Base-by-base conservation (phyloP, 345 rosid genomes). In the Moricandia arvensis region DNA sequence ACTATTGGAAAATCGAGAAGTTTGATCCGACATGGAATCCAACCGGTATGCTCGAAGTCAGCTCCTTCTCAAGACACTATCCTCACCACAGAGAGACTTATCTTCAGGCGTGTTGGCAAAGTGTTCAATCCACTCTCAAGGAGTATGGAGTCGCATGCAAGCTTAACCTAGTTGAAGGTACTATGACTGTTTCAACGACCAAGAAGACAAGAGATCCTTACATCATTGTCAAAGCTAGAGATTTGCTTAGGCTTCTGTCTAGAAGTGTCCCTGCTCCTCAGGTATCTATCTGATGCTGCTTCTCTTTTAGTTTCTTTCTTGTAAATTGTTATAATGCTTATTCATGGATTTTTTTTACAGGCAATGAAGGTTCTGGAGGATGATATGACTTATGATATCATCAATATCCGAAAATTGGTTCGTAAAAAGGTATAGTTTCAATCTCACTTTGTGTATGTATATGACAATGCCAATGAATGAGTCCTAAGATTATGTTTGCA, bases 1-100 rank as follows among this genome's bases (percentile, higher is more conserved):
- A 89, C 63, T 96, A 18, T 35, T 95, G 97, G 99, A 85, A 71
- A 70, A 51, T 90, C 13, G 97, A 89, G 17, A 92, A 88, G 71
- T 95, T 95, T 45, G 99, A 90, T 37, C 86, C 91, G 31, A 77
- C 93, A 9, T 90, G 97, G 96, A 95, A 95, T 63, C 89, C 89
- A 11, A 77, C 79, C 2, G 97, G 99, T 58, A 76, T 92, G 91
- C 86, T 92, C n/a, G 97, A 89, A 78, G 84, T 78, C 68, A 91
- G 93, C 84, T 76, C 91, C n/a, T 91, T 94, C 82, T 87, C 96
- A 63, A 86, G 93, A 5, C 90, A 89, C 17, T 94, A 91, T 79
- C 97, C 97, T 51, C 83, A 80, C 43, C 89, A 91, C 85, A 83
- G 93, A 86, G 98, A 91, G 75, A 91, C 92, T 58, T 91, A 91